Evolutionary conservation across 805 yeast species (phyloP).

Genomic region (Myxozyma sirexii): DNA sequence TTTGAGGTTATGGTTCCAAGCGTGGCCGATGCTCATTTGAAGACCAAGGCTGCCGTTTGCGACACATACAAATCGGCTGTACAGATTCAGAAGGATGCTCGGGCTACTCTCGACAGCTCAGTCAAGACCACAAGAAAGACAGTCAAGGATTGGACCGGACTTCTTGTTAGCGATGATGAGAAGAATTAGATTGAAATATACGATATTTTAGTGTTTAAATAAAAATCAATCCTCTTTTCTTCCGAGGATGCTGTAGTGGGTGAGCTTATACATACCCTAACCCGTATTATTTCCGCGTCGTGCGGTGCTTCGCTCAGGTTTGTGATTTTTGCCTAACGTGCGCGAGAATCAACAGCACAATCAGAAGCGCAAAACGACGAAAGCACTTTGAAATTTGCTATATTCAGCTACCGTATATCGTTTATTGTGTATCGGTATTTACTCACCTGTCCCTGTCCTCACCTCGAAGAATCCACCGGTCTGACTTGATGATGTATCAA

Average conservation of each 20-base stretch:
- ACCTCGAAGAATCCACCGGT: too few species aligned
- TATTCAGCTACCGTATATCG: neutral
- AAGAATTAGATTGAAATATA: constrained; percentile 9
- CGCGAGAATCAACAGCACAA: too few species aligned
- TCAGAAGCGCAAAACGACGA: too few species aligned
- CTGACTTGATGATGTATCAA: constrained; percentile 30
- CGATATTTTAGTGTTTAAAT: neutral
- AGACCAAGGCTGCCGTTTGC: constrained; percentile 51
- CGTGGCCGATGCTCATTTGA: constrained; percentile 63
- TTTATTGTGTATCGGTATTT: too few species aligned
- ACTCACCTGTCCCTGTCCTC: too few species aligned
- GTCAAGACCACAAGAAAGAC: constrained; percentile 44
- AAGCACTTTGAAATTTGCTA: neutral
- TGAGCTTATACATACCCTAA: too few species aligned
- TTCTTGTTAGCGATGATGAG: constrained; percentile 58
- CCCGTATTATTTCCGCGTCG: too few species aligned
- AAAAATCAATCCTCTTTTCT: too few species aligned
- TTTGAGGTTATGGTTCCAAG: constrained; percentile 55
- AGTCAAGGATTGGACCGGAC: constrained; percentile 63
- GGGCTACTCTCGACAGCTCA: constrained; percentile 46
- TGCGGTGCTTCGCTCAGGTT: too few species aligned
- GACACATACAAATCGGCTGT: constrained; percentile 29
- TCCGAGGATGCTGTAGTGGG: too few species aligned
- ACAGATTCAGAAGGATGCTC: constrained; percentile 45
- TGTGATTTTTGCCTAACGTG: too few species aligned